A percentile compares a stretch with the other conserved stretches of the same genome.
These are phyloP conservation scores for Heliamphora exappendiculata DNA, from an alignment of 148 eudicot genomes.

Conservation along the genomic window DNA sequence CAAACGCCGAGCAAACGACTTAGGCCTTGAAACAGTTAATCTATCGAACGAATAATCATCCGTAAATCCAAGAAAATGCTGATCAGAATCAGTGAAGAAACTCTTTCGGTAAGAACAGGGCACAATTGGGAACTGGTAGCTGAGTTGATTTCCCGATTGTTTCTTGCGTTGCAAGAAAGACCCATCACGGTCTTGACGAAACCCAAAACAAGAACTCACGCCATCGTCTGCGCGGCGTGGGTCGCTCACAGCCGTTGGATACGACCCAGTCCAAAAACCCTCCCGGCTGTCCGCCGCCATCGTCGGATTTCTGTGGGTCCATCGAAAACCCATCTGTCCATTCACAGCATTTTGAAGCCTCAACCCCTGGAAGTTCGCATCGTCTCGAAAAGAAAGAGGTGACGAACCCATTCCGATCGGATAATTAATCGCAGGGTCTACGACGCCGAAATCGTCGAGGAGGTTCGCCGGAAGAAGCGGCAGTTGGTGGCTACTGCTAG, in stretches of 20 bases:
- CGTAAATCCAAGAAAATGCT: not conserved
- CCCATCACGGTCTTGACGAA: not conserved
- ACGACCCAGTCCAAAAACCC: not conserved
- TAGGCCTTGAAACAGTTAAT: not conserved
- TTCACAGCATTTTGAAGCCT: not conserved
- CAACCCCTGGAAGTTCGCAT: not conserved
- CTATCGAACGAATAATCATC: not conserved
- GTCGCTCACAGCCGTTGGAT: conserved; percentile 5
- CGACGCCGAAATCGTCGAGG: not conserved
- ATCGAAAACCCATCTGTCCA: not conserved
- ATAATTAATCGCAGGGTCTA: not conserved
- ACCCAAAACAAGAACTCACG: not conserved
- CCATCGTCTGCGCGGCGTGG: not conserved
- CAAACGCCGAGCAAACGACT: not conserved
- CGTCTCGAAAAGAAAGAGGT: not conserved
- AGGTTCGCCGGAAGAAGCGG: not conserved
- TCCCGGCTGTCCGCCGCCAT: not conserved
- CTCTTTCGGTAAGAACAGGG: not conserved
- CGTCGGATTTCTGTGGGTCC: conserved; percentile 5
- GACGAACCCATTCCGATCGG: not conserved
- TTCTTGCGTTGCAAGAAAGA: conserved; percentile 25
- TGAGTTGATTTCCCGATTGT: conserved; percentile 6
- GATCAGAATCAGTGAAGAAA: not conserved
- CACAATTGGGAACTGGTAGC: not conserved
- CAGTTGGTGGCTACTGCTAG: too few relatives aligned